A percentile compares a stretch with the other conserved stretches of the same genome.
Evolutionary conservation across 2,329 filamentous ascomycete species (phyloP).

Genomic region (Penicillium sp.): DNA sequence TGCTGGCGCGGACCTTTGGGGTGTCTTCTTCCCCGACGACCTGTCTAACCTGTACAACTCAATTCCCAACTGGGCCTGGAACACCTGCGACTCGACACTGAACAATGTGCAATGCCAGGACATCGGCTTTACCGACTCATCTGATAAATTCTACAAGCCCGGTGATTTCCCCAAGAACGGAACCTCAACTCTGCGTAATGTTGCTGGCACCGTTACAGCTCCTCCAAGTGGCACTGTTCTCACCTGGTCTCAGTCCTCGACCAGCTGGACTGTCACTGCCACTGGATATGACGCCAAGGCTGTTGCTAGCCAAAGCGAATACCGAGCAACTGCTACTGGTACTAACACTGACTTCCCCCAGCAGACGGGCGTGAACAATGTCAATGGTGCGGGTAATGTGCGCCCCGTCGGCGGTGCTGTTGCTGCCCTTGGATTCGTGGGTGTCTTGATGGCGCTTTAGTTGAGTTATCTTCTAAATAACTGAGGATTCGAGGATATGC

Average conservation of each 20-base stretch:
- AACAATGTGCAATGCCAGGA: slow-evolving; percentile 19
- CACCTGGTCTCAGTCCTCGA: slow-evolving; percentile 34
- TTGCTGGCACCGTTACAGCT: slow-evolving; percentile 29
- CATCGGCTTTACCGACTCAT: slow-evolving; percentile 17
- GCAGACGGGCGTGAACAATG: slow-evolving; percentile 7
- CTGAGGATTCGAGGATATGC: background rate
- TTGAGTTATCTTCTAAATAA: background rate
- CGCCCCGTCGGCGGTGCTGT: slow-evolving; percentile 5
- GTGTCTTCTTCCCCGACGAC: slow-evolving; percentile 19
- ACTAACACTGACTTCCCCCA: slow-evolving; percentile 3
- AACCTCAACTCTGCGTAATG: slow-evolving; percentile 31
- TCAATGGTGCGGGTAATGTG: slow-evolving; percentile 1
- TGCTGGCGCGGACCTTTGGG: slow-evolving; percentile 20
- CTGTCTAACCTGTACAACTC: slow-evolving; percentile 19
- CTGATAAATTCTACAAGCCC: slow-evolving; percentile 23
- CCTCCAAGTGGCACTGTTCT: slow-evolving; percentile 37
- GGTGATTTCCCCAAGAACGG: slow-evolving; percentile 26
- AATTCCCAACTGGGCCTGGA: slow-evolving; percentile 19
- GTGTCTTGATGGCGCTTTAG: slow-evolving; percentile 3
- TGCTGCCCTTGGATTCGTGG: slow-evolving; percentile 10
- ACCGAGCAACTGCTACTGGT: slow-evolving; percentile 16
- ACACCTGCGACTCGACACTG: slow-evolving; percentile 17
- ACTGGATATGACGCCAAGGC: slow-evolving; percentile 25
- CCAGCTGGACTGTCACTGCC: slow-evolving; percentile 38
- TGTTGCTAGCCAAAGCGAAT: slow-evolving; percentile 17